These are phyloP conservation scores for Penicillium capsulatum DNA, from an alignment of 2,329 filamentous ascomycete species.

Conservation along the genomic window DNA sequence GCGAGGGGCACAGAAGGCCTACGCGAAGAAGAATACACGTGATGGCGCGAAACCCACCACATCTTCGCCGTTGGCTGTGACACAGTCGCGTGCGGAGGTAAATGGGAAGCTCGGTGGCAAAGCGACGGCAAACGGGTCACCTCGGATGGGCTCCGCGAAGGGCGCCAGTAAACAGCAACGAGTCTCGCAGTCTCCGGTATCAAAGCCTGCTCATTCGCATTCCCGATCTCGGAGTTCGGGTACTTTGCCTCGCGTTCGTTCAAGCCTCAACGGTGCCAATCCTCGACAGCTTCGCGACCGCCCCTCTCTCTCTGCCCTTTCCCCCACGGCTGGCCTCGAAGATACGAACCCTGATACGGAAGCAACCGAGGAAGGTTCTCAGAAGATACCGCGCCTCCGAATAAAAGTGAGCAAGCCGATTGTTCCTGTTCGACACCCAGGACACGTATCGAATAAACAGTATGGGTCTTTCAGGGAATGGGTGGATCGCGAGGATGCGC, in stretches of 20 bases:
- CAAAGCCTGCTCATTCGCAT: conserved; percentile 26
- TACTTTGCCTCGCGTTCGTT: conserved; percentile 17
- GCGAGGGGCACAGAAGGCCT: conserved; percentile 37
- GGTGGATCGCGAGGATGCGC: conserved; percentile 52
- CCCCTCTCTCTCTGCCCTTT: background rate
- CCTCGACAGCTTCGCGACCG: conserved; percentile 19
- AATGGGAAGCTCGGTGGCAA: conserved; percentile 33
- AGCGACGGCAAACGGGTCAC: conserved; percentile 30
- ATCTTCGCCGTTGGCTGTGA: conserved; percentile 32
- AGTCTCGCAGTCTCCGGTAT: conserved; percentile 26
- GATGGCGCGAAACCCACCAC: conserved; percentile 23
- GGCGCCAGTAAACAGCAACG: conserved; percentile 20
- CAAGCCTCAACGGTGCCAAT: conserved; percentile 21
- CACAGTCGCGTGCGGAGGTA: conserved; percentile 25
- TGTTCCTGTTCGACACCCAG: conserved; percentile 50
- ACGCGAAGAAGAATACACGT: conserved; percentile 29
- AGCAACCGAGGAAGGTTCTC: conserved; percentile 19
- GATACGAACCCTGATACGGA: conserved; percentile 14
- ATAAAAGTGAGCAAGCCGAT: conserved; percentile 52
- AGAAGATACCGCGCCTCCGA: conserved; percentile 35
- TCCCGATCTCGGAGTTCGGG: conserved; percentile 30
- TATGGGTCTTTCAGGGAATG: conserved; percentile 60
- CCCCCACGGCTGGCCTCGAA: conserved; percentile 10
- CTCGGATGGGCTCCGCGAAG: conserved; percentile 24
- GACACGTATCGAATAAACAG: conserved; percentile 46